phyloP scores from a whole-genome alignment of 2,329 filamentous ascomycete genomes.

The Teratosphaeria viscida region DNA sequence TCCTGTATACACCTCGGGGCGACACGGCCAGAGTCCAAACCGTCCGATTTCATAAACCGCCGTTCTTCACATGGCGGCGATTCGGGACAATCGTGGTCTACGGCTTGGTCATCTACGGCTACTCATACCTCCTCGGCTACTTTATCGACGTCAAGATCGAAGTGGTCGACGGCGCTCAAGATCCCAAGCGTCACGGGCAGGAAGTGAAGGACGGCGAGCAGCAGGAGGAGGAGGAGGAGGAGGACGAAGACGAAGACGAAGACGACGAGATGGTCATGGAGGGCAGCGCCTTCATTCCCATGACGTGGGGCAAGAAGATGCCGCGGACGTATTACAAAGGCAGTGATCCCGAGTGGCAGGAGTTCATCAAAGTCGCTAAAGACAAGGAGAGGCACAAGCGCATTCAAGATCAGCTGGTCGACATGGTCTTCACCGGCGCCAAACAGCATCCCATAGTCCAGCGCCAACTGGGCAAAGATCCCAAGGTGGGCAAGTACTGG shows the following conservation, averaged over 20 bases:
- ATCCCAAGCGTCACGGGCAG: slow-evolving; percentile 9
- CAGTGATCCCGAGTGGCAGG: slow-evolving; percentile 45
- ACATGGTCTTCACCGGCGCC: slow-evolving; percentile 23
- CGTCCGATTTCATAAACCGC: slow-evolving; percentile 30
- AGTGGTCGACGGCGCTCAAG: slow-evolving; percentile 15
- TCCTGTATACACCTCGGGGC: not conserved
- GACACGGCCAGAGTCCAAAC: not conserved
- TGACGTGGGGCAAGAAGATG: slow-evolving; percentile 35
- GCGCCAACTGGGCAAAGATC: slow-evolving; percentile 28
- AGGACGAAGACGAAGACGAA: not conserved
- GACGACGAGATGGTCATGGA: slow-evolving; percentile 25
- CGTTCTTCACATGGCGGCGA: slow-evolving; percentile 24
- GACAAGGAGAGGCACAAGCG: slow-evolving; percentile 31
- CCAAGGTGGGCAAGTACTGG: slow-evolving; percentile 34
- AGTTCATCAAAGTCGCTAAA: slow-evolving; percentile 36
- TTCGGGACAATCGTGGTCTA: slow-evolving; percentile 15
- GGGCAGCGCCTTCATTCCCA: slow-evolving; percentile 37
- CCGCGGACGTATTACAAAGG: slow-evolving; percentile 37
- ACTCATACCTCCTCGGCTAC: slow-evolving; percentile 14
- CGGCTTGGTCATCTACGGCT: slow-evolving; percentile 11
- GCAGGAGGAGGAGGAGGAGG: slow-evolving; percentile 21
- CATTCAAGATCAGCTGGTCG: slow-evolving; percentile 32
- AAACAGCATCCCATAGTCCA: slow-evolving; percentile 22
- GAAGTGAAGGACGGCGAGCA: slow-evolving; percentile 18
- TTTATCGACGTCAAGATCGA: slow-evolving; percentile 21